Base-by-base conservation (phyloP, 176 grass and related monocot genomes). In the Zizania latifolia region DNA sequence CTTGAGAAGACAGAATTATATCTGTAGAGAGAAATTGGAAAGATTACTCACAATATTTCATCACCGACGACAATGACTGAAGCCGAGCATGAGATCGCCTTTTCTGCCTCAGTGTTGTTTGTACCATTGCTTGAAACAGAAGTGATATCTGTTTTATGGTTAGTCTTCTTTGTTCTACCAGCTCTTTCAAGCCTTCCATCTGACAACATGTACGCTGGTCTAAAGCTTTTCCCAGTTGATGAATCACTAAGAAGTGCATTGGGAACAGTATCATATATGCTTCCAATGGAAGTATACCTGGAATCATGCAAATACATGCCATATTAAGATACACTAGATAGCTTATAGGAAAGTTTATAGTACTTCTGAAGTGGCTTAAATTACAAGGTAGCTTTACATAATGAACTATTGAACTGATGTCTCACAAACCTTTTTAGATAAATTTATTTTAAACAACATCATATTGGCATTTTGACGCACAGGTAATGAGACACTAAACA, bases 221-320 rank as follows among this genome's bases (percentile, higher is more conserved):
- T 99, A 85, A 99, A 99, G 73, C 38, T 86, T 71, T 93, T 90
- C 55, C 68, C 74, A 46, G 33, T 75, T 70, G 88, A 80, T 14
- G 77, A 88, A 82, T 93, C 80, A 69, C 84, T 84, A 78, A 99
- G 77, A 78, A 99, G 90, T 85, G 91, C 73, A 88, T 99, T 99
- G 70, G 95, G 95, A 87, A 99, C 76, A 39, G 95, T 99, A 67
- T 99, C 95, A 77, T 99, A 83, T 85, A 99, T 90, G 84, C 95
- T 99, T 65, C 95, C 95, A 82, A 99, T 92, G 35, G 95, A 99
- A 88, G 95, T 99, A 79, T 99, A 99, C 79, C 94, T 97, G 68
- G 70, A 84, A 78, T 34, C n/a, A 55, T n/a, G 0, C 64, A 70
- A 54, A 23, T 38, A 81, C 5, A 24, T 14, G 10, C 65, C 64